phyloP scores from a whole-genome alignment of 441 rosid genomes.

The Gossypium lobatum region DNA sequence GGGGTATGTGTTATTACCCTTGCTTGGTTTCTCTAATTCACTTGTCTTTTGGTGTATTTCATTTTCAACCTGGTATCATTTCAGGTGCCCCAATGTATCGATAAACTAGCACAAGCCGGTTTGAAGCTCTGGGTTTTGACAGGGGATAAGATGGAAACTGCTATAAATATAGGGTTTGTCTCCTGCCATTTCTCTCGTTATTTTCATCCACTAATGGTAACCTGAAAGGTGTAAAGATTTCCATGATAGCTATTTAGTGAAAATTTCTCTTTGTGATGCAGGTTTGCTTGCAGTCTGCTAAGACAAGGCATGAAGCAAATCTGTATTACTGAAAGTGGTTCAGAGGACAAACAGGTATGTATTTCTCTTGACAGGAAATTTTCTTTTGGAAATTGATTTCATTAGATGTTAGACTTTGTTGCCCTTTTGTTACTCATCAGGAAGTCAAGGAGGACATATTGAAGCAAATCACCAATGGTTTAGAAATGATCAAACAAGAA shows the following conservation, averaged over 20 bases:
- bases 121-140: slow-evolving; percentile 95
- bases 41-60: slow-evolving; percentile 14
- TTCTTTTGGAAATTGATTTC: slow-evolving; percentile 20
- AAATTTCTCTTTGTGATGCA: slow-evolving; percentile 35
- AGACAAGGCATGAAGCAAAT: slow-evolving; percentile 94
- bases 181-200: background rate
- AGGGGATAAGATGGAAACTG: slow-evolving; percentile 99
- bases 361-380: slow-evolving; percentile 15
- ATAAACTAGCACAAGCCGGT: slow-evolving; percentile 98
- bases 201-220: slow-evolving; percentile 7
- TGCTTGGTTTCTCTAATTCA: background rate
- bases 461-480: slow-evolving; percentile 76
- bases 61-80: slow-evolving; percentile 23
- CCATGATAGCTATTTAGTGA: background rate
- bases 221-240: background rate
- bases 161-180: slow-evolving; percentile 91
- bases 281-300: slow-evolving; percentile 82
- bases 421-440: slow-evolving; percentile 33
- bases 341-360: slow-evolving; percentile 58
- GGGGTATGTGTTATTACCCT: slow-evolving; percentile 48
- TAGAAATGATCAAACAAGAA: slow-evolving; percentile 83
- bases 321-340: slow-evolving; percentile 41
- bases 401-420: slow-evolving; percentile 27
- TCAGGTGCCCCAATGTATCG: slow-evolving; percentile 97
- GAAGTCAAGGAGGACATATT: slow-evolving; percentile 63